These are phyloP conservation scores for Grigorovia transvaalensis DNA, from an alignment of 805 yeast genomes.

Conservation along the genomic window DNA sequence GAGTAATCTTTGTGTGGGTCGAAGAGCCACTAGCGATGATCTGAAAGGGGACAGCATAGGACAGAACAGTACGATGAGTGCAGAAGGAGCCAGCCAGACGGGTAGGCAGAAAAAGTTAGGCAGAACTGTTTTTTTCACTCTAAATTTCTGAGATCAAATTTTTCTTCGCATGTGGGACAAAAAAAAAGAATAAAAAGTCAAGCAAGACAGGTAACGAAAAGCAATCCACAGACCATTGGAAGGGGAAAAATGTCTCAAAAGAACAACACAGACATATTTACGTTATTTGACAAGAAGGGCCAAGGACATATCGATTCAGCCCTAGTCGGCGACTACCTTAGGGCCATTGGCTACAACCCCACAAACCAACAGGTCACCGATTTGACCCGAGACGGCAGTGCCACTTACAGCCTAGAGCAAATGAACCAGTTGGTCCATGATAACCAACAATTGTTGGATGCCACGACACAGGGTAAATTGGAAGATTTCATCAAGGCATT, in stretches of 20 bases:
- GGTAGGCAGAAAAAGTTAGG: no score
- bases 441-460: constrained; percentile 20
- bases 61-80: no score
- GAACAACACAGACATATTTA: constrained; percentile 77
- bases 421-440: constrained; percentile 16
- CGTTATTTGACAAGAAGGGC: constrained; percentile 92
- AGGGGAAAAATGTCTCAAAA: constrained; percentile 2
- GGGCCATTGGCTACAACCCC: constrained; percentile 98
- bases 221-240: no score
- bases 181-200: no score
- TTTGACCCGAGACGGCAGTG: constrained; percentile 10
- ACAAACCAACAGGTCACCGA: constrained; percentile 42
- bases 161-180: no score
- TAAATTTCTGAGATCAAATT: no score
- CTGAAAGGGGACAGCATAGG: no score
- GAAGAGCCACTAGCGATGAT: no score
- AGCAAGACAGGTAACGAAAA: no score
- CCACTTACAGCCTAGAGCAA: constrained; percentile 21
- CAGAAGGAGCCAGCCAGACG: no score
- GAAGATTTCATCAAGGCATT: constrained; percentile 86
- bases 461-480: constrained; percentile 26
- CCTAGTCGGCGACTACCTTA: constrained; percentile 80
- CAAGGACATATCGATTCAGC: constrained; percentile 81
- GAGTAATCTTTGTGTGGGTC: no score
- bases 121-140: no score